Evolutionary conservation across 2,329 filamentous ascomycete species (phyloP).

Genomic region (Pseudocercospora vitis): DNA sequence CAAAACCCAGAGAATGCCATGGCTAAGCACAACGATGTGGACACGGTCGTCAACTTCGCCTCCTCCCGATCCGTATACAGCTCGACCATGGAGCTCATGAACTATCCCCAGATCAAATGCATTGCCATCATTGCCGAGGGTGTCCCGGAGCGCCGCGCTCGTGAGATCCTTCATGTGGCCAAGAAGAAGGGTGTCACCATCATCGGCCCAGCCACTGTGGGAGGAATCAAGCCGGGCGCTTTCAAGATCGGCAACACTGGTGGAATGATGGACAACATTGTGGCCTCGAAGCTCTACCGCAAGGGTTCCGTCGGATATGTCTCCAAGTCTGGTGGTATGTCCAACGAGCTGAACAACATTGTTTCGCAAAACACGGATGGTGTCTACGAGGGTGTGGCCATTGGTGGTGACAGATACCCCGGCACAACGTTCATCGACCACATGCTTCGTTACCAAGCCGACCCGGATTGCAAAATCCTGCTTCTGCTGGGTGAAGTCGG

Average conservation of each 20-base stretch:
- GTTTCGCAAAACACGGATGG: constrained; percentile 93
- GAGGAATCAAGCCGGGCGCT: constrained; percentile 98
- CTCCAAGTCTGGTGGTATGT: constrained; percentile 99
- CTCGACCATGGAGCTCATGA: constrained; percentile 98
- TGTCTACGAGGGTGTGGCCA: constrained; percentile 98
- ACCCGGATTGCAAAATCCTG: constrained; percentile 97
- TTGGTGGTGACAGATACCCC: constrained; percentile 98
- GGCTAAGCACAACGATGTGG: constrained; percentile 93
- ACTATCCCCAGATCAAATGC: constrained; percentile 93
- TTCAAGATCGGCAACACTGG: constrained; percentile 99
- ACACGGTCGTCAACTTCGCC: constrained; percentile 98
- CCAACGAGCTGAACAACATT: constrained; percentile 99
- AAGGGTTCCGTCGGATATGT: constrained; percentile 98
- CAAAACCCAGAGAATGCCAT: constrained; percentile 90
- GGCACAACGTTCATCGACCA: constrained; percentile 99
- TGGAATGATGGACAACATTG: constrained; percentile 99
- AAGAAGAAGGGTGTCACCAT: constrained; percentile 99
- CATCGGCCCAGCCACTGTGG: constrained; percentile 95
- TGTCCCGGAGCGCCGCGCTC: constrained; percentile 97
- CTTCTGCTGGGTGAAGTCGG: constrained; percentile 95
- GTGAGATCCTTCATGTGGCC: constrained; percentile 95
- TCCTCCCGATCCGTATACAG: constrained; percentile 98
- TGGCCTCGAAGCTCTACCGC: constrained; percentile 99
- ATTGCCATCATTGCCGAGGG: constrained; percentile 99
- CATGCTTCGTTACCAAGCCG: constrained; percentile 90